Evolutionary conservation across 1,284 basidiomycete species (phyloP), one percentile per base, ranked within the genome.

Genomic region (Coniophora puteana): DNA sequence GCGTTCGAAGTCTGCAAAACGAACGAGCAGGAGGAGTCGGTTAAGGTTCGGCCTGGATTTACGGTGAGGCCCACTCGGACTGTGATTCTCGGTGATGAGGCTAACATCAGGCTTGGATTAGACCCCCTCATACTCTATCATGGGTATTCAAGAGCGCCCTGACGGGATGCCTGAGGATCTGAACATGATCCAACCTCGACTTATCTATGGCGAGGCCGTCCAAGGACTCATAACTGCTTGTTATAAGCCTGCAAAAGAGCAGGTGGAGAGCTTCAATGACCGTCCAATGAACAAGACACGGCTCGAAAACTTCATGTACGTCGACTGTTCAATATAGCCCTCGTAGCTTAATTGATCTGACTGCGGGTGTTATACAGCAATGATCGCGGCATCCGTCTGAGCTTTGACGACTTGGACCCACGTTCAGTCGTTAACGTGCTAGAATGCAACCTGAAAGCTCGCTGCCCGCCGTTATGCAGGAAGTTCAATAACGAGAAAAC

Each of bases 1-100:
- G 66, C 67, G 1, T 82, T 76, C 39, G 69, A 76, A 44, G 79
- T 82, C 0, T 59, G 67, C 0, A 75, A 79, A 51, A 76, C 72
- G 1, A 72, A 68, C 14, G 75, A 80, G 43, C 75, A 81, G 45
- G 75, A 78, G 38, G 78, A 81, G 46, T 61, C 63, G 10, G 75
- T 76, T 0, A 54, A 54, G 0, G 46, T 58, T 1, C 59, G 62
- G 3, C 51, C 58, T 2, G 77, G 72, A 0, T 76, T 77, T 43
- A 55, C 57, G 49, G 76, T 74, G 36, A 29, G 55, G 41, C 26
- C 3, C 5, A n/a, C n/a, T n/a, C n/a, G n/a, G n/a, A n/a, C n/a
- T n/a, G n/a, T n/a, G 20, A 26, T 11, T 25, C 22, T 39, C 12
- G 6, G 6, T 11, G 16, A 12, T 14, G 22, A 24, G 10, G n/a